These are phyloP conservation scores for Syncephalis fuscata DNA, from an alignment of 371 early-diverging fungal species.

Conservation along the genomic window DNA sequence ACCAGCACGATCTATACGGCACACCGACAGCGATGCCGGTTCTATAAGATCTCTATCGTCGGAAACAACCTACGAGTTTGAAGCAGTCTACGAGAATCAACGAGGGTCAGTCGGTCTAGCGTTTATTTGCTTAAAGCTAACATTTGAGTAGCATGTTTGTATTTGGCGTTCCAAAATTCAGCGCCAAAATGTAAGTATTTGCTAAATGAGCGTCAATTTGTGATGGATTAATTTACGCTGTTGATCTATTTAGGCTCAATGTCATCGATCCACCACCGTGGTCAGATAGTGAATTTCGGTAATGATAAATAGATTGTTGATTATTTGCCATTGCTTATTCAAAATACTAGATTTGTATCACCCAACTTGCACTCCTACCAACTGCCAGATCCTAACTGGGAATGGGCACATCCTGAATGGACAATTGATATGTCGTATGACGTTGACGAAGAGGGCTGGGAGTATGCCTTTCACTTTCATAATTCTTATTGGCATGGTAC, in stretches of 20 bases:
- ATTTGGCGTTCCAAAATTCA: background rate
- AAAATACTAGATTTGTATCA: background rate
- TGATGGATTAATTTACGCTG: background rate
- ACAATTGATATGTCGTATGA: constrained; percentile 40
- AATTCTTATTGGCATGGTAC: constrained; percentile 14
- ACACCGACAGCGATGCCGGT: too few species aligned
- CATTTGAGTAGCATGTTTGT: background rate
- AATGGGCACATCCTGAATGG: constrained; percentile 41
- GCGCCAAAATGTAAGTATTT: background rate
- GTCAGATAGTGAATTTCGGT: background rate
- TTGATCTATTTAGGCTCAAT: background rate
- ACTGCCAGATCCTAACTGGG: constrained; percentile 39
- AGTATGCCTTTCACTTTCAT: constrained; percentile 16
- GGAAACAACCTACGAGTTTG: background rate
- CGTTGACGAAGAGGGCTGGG: constrained; percentile 33
- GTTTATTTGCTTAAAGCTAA: background rate
- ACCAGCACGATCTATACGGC: background rate
- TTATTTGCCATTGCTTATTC: background rate
- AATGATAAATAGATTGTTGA: too few species aligned
- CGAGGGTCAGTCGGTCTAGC: background rate
- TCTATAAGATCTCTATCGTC: too few species aligned
- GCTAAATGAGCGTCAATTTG: too few species aligned
- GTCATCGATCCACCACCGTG: background rate
- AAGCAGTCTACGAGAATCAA: background rate
- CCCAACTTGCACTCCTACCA: constrained; percentile 1